Evolutionary conservation across 2,329 filamentous ascomycete species (phyloP), one percentile per base, ranked within the genome.

Genomic region (Clarireedia hainanense): DNA sequence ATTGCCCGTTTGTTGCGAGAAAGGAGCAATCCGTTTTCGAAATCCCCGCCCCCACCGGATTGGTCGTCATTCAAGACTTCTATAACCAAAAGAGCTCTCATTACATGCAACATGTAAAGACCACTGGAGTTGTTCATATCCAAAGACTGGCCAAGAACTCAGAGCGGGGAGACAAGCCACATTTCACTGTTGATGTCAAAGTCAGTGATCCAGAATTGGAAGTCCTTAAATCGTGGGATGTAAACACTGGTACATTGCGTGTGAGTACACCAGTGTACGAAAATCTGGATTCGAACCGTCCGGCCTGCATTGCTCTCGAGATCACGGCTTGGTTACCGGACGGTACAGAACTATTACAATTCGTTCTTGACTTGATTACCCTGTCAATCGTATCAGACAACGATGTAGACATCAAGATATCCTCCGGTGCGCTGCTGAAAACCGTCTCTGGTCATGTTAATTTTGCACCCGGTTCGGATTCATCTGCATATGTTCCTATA

Each of bases 281-380:
- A 7, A 48, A 42, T n/a, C 43, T 62, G 14, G 37, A 39, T 42
- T 15, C 47, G 12, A 17, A 36, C 24, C 50, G 45, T 4, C 55
- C 42, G 2, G 64, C 64, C 47, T 68, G 66, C 47, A 57, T 69
- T 23, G 66, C 63, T 24, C 15, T 69, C 9, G 63, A 63, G 37
- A 61, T 68, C 34, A 67, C 62, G 14, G 66, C 62, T 42, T 69
- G 64, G 65, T 53, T 68, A 43, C 67, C 66, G n/a, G 63, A 67
- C 24, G 55, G 63, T 58, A 58, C 59, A 20, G 34, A 64, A 36
- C 60, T 69, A 4, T 55, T 51, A 2, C 55, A 57, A 3, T 43
- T 69, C 4, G 24, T 57, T 6, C 56, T 69, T 9, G 56, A 63
- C 23, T 46, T 61, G 36, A 57, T 61, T 43, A 56, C 60, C 30